Base-by-base conservation (phyloP, 2,329 filamentous ascomycete genomes). In the Colletotrichum trifolii region DNA sequence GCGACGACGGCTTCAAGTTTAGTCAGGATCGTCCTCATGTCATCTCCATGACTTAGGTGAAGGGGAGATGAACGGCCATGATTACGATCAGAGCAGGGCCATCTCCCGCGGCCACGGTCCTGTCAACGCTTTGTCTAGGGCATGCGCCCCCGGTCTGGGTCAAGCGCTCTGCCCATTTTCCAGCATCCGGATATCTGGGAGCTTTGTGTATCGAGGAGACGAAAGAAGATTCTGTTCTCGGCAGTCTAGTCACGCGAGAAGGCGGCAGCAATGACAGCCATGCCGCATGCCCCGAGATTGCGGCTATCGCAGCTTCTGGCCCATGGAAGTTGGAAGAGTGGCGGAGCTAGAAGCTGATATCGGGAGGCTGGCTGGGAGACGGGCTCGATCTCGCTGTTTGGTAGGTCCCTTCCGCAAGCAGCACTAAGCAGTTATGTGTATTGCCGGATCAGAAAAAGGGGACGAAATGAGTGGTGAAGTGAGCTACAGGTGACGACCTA, bases 401-500 rank as follows among this genome's bases (percentile, higher is more conserved):
- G 46, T 10, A 43, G 43, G 12, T 7, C n/a, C 12, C 35, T 25
- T 25, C 62, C 46, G 57, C 46, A 61, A 61, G 36, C 62, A 40
- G 62, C 40, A 4, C 25, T 47, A 46, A 15, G 35, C 50, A 38
- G 17, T 50, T 60, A 13, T 42, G 10, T 35, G 36, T 40, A 39
- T 45, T 40, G 62, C 62, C 61, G 61, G 43, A 64, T 54, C 12
- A 12, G 61, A 54, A 45, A 17, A 54, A 55, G 60, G 54, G 25
- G 42, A 9, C 9, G 13, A 40, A n/a, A 13, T 36, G n/a, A 33
- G n/a, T 47, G 38, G 50, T 39, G 15, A 34, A 50, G 43, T 60
- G 45, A 59, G 48, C 42, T 33, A 39, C 13, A 40, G 49, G 49
- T 54, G 36, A 33, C 25, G 11, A 65, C 52, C 62, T 56, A 42